Percentiles rank a stretch among this genome's conserved stretches.
Conservation (phyloP, 495 filamentous ascomycete species). For the Xylaria intraflava region DNA sequence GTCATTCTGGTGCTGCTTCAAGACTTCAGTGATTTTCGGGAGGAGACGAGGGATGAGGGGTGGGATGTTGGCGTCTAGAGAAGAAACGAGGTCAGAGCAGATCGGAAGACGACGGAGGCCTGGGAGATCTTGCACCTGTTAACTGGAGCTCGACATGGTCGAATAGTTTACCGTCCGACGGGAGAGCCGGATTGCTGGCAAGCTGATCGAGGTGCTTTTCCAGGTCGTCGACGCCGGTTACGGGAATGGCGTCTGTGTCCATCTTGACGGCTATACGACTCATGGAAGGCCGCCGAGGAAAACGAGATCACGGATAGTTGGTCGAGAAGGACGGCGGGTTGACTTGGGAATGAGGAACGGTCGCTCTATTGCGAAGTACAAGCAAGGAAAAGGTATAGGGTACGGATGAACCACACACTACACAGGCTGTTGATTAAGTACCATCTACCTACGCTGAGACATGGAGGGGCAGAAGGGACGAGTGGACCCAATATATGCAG, state of each 20-base stretch:
- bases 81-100: neutral
- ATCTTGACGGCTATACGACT: slow-evolving; percentile 22
- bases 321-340: neutral
- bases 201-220: slow-evolving; percentile 44
- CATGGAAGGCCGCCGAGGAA: neutral
- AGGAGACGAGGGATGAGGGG: slow-evolving; percentile 44
- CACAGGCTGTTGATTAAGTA: too few species aligned
- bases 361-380: too few species aligned
- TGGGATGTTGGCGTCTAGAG: slow-evolving; percentile 37
- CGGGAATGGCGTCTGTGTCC: slow-evolving; percentile 30
- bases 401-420: too few species aligned
- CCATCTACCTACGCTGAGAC: too few species aligned
- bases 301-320: neutral
- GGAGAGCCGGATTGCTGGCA: slow-evolving; percentile 29
- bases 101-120: neutral
- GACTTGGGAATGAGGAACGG: too few species aligned
- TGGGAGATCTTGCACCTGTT: slow-evolving; percentile 27
- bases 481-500: too few species aligned
- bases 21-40: slow-evolving; percentile 41
- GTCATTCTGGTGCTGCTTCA: slow-evolving; percentile 44
- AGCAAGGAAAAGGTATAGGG: too few species aligned
- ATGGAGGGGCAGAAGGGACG: too few species aligned
- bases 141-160: slow-evolving; percentile 51
- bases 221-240: slow-evolving; percentile 43
- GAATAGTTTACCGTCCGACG: slow-evolving; percentile 41